Evolutionary conservation across 2,329 filamentous ascomycete species (phyloP).

Genomic region (Leptographium radiaticola): DNA sequence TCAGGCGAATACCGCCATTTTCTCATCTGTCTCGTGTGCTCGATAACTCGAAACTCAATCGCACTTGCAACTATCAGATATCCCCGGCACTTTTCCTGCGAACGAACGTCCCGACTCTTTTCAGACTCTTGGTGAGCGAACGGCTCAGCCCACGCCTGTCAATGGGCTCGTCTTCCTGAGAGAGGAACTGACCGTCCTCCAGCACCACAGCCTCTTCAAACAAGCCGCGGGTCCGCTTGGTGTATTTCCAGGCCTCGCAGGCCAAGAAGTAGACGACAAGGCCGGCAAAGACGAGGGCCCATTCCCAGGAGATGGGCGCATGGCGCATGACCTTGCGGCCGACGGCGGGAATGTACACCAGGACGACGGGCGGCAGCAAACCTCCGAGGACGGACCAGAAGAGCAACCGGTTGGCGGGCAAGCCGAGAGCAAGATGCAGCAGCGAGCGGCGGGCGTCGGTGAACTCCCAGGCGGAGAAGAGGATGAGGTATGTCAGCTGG

Average conservation of each 20-base stretch:
- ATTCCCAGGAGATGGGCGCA: conserved; percentile 57
- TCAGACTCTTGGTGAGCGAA: not conserved
- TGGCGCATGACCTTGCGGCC: conserved; percentile 64
- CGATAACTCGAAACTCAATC: too few species aligned
- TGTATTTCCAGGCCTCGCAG: conserved; percentile 55
- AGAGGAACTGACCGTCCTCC: not conserved
- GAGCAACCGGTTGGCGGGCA: conserved; percentile 58
- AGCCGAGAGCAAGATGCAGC: conserved; percentile 49
- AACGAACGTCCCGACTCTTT: not conserved
- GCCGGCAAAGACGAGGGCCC: conserved; percentile 52
- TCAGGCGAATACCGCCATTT: too few species aligned
- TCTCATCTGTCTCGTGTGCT: too few species aligned
- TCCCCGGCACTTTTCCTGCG: too few species aligned
- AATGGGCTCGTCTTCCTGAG: not conserved
- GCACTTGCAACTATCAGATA: too few species aligned
- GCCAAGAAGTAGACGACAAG: conserved; percentile 52
- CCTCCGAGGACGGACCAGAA: conserved; percentile 54
- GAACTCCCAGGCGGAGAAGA: conserved; percentile 68
- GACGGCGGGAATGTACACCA: conserved; percentile 60
- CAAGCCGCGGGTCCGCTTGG: not conserved
- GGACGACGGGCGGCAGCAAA: conserved; percentile 49
- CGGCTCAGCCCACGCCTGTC: not conserved
- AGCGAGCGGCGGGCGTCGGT: conserved; percentile 59
- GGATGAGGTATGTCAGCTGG: conserved; percentile 59
- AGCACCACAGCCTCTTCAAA: not conserved